A percentile compares a stretch with the other conserved stretches of the same genome.
Evolutionary conservation across 2,329 filamentous ascomycete species (phyloP).

Genomic region (Niveomyces coronatus): DNA sequence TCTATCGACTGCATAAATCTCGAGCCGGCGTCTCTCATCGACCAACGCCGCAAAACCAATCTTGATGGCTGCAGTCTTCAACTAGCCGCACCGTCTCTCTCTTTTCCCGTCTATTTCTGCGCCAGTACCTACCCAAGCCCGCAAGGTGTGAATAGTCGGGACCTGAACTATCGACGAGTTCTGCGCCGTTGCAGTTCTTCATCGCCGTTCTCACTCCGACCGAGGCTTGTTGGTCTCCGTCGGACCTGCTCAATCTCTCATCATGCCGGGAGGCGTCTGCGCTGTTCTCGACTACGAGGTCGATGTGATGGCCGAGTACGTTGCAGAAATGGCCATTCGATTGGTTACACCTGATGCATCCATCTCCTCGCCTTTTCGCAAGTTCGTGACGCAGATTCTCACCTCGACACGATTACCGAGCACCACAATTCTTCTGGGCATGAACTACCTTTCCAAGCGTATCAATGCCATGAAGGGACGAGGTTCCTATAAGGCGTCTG

Average conservation of each 20-base stretch:
- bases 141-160: too few species aligned
- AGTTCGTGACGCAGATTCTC: slow-evolving; percentile 85
- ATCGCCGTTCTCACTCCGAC: slow-evolving; percentile 19
- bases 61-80: too few species aligned
- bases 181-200: slow-evolving; percentile 11
- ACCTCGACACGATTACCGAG: slow-evolving; percentile 83
- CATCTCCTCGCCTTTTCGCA: slow-evolving; percentile 67
- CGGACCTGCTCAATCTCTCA: slow-evolving; percentile 28
- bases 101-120: too few species aligned
- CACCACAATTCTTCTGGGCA: slow-evolving; percentile 79
- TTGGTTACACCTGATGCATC: slow-evolving; percentile 41
- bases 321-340: slow-evolving; percentile 71
- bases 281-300: slow-evolving; percentile 95
- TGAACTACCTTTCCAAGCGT: slow-evolving; percentile 79
- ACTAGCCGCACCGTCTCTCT: too few species aligned
- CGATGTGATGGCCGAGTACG: slow-evolving; percentile 91
- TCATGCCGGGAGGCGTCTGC: slow-evolving; percentile 73
- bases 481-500: slow-evolving; percentile 45
- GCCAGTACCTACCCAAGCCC: neutral
- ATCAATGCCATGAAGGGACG: slow-evolving; percentile 61
- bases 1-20: too few species aligned
- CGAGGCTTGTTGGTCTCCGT: slow-evolving; percentile 32
- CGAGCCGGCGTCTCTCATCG: too few species aligned
- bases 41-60: too few species aligned
- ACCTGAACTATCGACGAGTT: slow-evolving; percentile 3